These are phyloP conservation scores for Candida sojae DNA, from an alignment of 1,139 yeast genomes.

Conservation along the genomic window DNA sequence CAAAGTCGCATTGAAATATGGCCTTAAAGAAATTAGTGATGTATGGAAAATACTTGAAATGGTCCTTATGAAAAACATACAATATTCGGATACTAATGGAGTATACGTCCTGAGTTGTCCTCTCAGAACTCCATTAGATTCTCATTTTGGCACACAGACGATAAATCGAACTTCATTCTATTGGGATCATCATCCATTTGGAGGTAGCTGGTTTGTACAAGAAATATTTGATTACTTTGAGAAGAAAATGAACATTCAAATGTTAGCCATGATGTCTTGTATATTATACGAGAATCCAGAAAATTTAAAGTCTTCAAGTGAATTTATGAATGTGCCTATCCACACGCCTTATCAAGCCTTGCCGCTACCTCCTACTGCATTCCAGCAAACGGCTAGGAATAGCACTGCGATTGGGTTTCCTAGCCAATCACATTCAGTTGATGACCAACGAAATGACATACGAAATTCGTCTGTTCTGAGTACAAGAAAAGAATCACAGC, in stretches of 20 bases:
- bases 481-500: conserved; percentile 19
- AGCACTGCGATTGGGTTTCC: not conserved
- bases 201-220: conserved; percentile 70
- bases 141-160: conserved; percentile 3
- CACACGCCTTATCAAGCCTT: conserved; percentile 48
- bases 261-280: conserved; percentile 89
- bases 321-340: conserved; percentile 36
- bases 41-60: conserved; percentile 75
- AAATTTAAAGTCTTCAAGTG: conserved; percentile 17
- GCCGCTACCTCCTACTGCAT: conserved; percentile 30
- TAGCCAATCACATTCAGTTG: not conserved
- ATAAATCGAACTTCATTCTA: conserved; percentile 36
- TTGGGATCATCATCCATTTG: conserved; percentile 87
- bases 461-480: conserved; percentile 26
- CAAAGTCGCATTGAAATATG: conserved; percentile 66
- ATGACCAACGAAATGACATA: conserved; percentile 6
- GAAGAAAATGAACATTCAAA: conserved; percentile 67
- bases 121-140: not conserved
- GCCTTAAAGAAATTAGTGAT: conserved; percentile 63
- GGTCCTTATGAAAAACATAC: conserved; percentile 29
- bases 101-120: not conserved
- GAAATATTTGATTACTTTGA: conserved; percentile 70
- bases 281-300: conserved; percentile 49
- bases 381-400: not conserved
- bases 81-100: not conserved